Percentiles rank a stretch among this genome's conserved stretches.
Evolutionary conservation across 768 basidiomycete species (phyloP).

Genomic region (Lactarius evosmus): DNA sequence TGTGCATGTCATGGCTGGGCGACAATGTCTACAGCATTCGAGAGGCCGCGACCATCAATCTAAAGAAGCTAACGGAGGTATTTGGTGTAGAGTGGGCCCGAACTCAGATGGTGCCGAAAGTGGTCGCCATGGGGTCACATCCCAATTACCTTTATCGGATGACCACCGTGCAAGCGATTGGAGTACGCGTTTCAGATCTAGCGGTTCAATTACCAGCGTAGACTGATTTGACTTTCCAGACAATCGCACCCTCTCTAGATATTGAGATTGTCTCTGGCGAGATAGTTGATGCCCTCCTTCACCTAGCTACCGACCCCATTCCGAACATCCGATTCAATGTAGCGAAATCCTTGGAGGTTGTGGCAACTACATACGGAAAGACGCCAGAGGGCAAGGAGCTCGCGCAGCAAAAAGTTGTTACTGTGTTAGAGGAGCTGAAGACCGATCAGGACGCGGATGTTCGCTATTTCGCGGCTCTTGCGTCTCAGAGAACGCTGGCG

Average conservation of each 20-base stretch:
- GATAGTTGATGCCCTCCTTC: slow-evolving; percentile 79
- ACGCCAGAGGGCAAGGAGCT: slow-evolving; percentile 71
- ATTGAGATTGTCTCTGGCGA: slow-evolving; percentile 79
- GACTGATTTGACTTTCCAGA: slow-evolving; percentile 46
- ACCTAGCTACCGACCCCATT: slow-evolving; percentile 85
- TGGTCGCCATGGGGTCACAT: slow-evolving; percentile 95
- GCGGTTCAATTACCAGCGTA: background rate
- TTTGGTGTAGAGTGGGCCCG: slow-evolving; percentile 99
- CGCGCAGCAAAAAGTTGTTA: slow-evolving; percentile 67
- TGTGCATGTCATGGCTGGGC: slow-evolving; percentile 99
- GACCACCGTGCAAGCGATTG: slow-evolving; percentile 98
- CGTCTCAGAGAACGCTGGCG: slow-evolving; percentile 55
- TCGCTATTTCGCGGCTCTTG: slow-evolving; percentile 86
- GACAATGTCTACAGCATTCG: slow-evolving; percentile 98
- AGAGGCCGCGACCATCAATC: slow-evolving; percentile 95
- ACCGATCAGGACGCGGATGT: slow-evolving; percentile 94
- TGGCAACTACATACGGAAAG: slow-evolving; percentile 66
- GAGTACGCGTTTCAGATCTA: slow-evolving; percentile 51
- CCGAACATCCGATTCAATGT: slow-evolving; percentile 99
- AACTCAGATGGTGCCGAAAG: slow-evolving; percentile 90
- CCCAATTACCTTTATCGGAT: slow-evolving; percentile 97
- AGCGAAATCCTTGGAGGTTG: slow-evolving; percentile 88
- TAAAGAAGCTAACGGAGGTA: slow-evolving; percentile 96
- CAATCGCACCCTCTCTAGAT: slow-evolving; percentile 88
- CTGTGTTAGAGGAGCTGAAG: slow-evolving; percentile 83